Evolutionary conservation across 495 filamentous ascomycete species (phyloP).

Genomic region (Lasiosphaeris hirsuta): DNA sequence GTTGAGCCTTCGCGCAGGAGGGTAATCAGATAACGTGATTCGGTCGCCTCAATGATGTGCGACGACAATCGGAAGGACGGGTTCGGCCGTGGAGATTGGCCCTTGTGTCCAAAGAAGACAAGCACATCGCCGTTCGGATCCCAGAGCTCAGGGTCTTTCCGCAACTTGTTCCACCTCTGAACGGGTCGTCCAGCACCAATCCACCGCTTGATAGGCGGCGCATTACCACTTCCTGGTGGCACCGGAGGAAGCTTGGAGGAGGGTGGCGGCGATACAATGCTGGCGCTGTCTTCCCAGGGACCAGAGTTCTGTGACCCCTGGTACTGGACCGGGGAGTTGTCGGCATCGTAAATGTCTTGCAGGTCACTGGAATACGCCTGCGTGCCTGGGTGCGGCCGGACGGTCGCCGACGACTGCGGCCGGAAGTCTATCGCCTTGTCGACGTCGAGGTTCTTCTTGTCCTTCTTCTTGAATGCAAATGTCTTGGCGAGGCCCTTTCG

Average conservation of each 20-base stretch:
- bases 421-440: conserved; percentile 20
- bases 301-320: conserved; percentile 11
- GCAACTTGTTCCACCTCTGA: conserved; percentile 53
- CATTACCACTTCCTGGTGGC: conserved; percentile 22
- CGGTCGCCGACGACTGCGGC: conserved; percentile 36
- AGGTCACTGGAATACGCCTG: conserved; percentile 15
- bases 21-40: conserved; percentile 50
- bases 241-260: conserved; percentile 35
- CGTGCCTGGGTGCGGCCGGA: conserved; percentile 21
- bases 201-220: conserved; percentile 49
- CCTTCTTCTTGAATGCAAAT: conserved; percentile 44
- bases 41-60: conserved; percentile 52
- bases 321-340: conserved; percentile 19
- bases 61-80: conserved; percentile 58
- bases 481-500: conserved; percentile 49
- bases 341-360: conserved; percentile 25
- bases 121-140: conserved; percentile 60
- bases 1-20: conserved; percentile 52
- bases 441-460: conserved; percentile 34
- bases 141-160: conserved; percentile 62
- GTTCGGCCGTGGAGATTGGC: conserved; percentile 40
- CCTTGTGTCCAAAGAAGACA: conserved; percentile 50
- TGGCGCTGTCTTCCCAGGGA: conserved; percentile 27
- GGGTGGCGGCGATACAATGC: conserved; percentile 31
- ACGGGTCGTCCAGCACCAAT: conserved; percentile 43